A percentile compares a stretch with the other conserved stretches of the same genome.
Evolutionary conservation across 2,329 filamentous ascomycete genomes (phyloP).

Genomic region (Aspergillus pseudoglaucus): DNA sequence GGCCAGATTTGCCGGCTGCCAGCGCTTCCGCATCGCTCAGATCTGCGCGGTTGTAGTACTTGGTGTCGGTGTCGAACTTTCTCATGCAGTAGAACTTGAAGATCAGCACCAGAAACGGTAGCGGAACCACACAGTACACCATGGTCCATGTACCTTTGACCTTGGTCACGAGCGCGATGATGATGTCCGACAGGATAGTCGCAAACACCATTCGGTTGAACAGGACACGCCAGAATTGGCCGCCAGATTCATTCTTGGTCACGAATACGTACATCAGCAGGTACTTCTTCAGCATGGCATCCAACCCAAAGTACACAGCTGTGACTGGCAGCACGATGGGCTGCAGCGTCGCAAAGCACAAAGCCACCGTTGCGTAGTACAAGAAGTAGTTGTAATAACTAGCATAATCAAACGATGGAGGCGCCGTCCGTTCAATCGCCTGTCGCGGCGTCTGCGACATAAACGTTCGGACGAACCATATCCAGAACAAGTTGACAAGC

Average conservation of each 20-base stretch:
- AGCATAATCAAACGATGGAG: constrained; percentile 88
- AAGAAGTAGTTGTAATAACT: constrained; percentile 98
- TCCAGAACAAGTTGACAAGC: constrained; percentile 73
- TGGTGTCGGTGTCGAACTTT: constrained; percentile 70
- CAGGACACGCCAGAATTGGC: constrained; percentile 82
- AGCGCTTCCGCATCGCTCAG: constrained; percentile 46
- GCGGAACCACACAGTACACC: constrained; percentile 64
- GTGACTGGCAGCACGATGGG: constrained; percentile 80
- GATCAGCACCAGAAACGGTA: constrained; percentile 68
- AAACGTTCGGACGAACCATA: constrained; percentile 79
- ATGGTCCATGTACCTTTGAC: constrained; percentile 60
- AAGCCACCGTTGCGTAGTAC: constrained; percentile 83
- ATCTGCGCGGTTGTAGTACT: constrained; percentile 69
- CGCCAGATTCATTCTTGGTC: constrained; percentile 94
- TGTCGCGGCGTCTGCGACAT: constrained; percentile 82
- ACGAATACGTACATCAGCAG: constrained; percentile 88
- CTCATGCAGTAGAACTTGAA: constrained; percentile 83
- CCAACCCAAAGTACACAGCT: constrained; percentile 81
- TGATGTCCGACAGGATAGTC: constrained; percentile 67
- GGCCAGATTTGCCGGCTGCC: constrained; percentile 29
- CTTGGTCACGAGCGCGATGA: constrained; percentile 71
- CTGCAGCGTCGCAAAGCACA: constrained; percentile 79
- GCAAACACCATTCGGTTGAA: constrained; percentile 92
- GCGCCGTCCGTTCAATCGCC: constrained; percentile 86
- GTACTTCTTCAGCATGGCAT: constrained; percentile 91